Evolutionary conservation across 1,139 yeast species (phyloP).

Genomic region (Spencermartinsiella ligniputridi): DNA sequence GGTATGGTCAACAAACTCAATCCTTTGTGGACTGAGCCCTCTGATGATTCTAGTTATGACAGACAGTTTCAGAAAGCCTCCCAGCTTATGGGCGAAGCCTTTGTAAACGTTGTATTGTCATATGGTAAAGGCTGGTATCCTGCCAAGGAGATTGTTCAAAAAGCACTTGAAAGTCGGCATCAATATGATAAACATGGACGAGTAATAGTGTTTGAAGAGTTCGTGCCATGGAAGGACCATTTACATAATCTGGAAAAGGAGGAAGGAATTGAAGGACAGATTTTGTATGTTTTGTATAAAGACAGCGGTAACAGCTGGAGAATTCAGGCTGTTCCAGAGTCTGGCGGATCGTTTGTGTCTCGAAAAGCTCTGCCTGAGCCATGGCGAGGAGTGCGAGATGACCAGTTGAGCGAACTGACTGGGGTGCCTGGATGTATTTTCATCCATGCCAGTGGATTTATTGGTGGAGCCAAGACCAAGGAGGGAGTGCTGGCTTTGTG

Average conservation of each 20-base stretch:
- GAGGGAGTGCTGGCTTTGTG: slow-evolving; percentile 82
- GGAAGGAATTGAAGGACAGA: slow-evolving; percentile 45
- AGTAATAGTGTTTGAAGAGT: slow-evolving; percentile 64
- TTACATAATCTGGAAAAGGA: slow-evolving; percentile 70
- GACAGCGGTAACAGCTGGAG: slow-evolving; percentile 78
- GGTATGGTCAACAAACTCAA: slow-evolving; percentile 71
- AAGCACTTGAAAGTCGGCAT: slow-evolving; percentile 49
- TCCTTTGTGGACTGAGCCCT: slow-evolving; percentile 72
- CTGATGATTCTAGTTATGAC: slow-evolving; percentile 65
- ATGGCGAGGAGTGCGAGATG: slow-evolving; percentile 94
- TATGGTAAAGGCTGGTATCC: slow-evolving; percentile 90
- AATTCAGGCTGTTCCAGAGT: slow-evolving; percentile 81
- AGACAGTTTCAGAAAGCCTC: slow-evolving; percentile 66
- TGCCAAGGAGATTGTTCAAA: slow-evolving; percentile 70
- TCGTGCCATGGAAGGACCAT: slow-evolving; percentile 96
- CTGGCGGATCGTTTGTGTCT: slow-evolving; percentile 72
- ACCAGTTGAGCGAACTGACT: slow-evolving; percentile 60
- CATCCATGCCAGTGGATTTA: slow-evolving; percentile 95
- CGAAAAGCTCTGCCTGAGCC: slow-evolving; percentile 83
- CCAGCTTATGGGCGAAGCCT: slow-evolving; percentile 76
- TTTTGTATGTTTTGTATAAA: slow-evolving; percentile 73
- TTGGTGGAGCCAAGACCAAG: slow-evolving; percentile 83
- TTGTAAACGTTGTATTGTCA: slow-evolving; percentile 60
- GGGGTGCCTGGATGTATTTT: slow-evolving; percentile 86
- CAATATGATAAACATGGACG: slow-evolving; percentile 51